A percentile compares a stretch with the other conserved stretches of the same genome.
Conservation (phyloP, 1,139 yeast genomes). For the Yamadazyma spencermartinsiae region DNA sequence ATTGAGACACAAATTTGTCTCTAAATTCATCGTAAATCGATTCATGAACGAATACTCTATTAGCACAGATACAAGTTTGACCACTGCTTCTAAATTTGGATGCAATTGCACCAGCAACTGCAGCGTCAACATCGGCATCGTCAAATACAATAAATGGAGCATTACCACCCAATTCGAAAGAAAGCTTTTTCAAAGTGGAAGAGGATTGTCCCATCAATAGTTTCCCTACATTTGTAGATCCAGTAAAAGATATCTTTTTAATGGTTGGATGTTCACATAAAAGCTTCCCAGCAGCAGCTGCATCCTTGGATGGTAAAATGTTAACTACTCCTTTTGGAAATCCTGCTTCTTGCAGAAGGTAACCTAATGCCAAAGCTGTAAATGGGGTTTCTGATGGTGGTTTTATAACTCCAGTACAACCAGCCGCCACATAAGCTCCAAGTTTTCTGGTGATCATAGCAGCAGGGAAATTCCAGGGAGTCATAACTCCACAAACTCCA, state of each 20-base stretch:
- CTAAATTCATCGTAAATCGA: conserved; percentile 61
- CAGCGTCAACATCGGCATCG: conserved; percentile 76
- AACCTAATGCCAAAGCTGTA: conserved; percentile 78
- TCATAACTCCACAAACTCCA: conserved; percentile 87
- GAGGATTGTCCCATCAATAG: conserved; percentile 76
- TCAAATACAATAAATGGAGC: conserved; percentile 89
- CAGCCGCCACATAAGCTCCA: conserved; percentile 92
- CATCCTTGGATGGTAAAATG: conserved; percentile 58
- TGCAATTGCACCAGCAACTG: conserved; percentile 70
- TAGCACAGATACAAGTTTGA: conserved; percentile 88
- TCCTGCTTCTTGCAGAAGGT: conserved; percentile 75
- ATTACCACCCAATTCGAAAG: conserved; percentile 91
- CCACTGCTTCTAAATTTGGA: conserved; percentile 73
- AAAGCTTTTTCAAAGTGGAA: conserved; percentile 75
- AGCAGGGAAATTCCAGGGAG: conserved; percentile 96
- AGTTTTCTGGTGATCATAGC: conserved; percentile 93
- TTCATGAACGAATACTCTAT: conserved; percentile 77
- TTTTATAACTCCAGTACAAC: conserved; percentile 86
- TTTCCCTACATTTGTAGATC: conserved; percentile 84
- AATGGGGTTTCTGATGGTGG: conserved; percentile 92
- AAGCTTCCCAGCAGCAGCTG: conserved; percentile 64
- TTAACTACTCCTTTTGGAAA: conserved; percentile 85
- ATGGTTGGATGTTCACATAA: conserved; percentile 69
- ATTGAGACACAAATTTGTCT: conserved; percentile 45
- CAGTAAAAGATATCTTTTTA: conserved; percentile 84